Conservation (phyloP, 1,139 yeast genomes). For the Yamadazyma dushanensis region DNA sequence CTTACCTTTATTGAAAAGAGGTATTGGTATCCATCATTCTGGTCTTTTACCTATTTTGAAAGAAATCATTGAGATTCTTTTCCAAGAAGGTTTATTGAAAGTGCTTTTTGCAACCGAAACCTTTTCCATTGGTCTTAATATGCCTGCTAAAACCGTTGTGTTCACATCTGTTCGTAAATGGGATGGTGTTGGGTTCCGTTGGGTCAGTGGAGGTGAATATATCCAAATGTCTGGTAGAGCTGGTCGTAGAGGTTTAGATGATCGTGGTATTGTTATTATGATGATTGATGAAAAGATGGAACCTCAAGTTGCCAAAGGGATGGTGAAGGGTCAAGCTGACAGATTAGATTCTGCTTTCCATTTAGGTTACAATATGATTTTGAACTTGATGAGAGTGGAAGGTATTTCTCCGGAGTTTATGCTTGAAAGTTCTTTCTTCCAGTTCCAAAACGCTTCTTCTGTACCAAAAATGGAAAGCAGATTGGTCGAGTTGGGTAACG, state of each 20-base stretch:
- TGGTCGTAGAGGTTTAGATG: constrained; percentile 99
- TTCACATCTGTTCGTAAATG: constrained; percentile 96
- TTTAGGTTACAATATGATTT: constrained; percentile 94
- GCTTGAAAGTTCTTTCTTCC: constrained; percentile 92
- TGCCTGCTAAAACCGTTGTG: constrained; percentile 98
- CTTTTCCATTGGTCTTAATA: constrained; percentile 93
- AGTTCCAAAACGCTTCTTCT: constrained; percentile 89
- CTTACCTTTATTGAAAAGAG: constrained; percentile 83
- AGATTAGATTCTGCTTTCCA: constrained; percentile 95
- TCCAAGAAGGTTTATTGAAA: constrained; percentile 94
- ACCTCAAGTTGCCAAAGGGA: constrained; percentile 97
- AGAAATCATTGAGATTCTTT: constrained; percentile 93
- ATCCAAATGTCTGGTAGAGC: constrained; percentile 99
- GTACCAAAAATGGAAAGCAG: constrained; percentile 81
- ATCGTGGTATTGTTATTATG: constrained; percentile 97
- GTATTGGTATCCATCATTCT: constrained; percentile 98
- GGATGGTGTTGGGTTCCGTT: constrained; percentile 96
- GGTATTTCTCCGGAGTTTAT: constrained; percentile 97
- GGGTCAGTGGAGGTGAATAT: constrained; percentile 99
- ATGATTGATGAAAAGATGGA: constrained; percentile 99
- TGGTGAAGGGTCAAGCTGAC: constrained; percentile 99
- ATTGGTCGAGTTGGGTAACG: constrained; percentile 50
- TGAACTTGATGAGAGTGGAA: constrained; percentile 93
- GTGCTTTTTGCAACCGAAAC: constrained; percentile 98
- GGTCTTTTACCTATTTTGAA: constrained; percentile 93